These are phyloP conservation scores for Trichoderma citrinoviride DNA, from an alignment of 2,329 filamentous ascomycete genomes.

Conservation along the genomic window DNA sequence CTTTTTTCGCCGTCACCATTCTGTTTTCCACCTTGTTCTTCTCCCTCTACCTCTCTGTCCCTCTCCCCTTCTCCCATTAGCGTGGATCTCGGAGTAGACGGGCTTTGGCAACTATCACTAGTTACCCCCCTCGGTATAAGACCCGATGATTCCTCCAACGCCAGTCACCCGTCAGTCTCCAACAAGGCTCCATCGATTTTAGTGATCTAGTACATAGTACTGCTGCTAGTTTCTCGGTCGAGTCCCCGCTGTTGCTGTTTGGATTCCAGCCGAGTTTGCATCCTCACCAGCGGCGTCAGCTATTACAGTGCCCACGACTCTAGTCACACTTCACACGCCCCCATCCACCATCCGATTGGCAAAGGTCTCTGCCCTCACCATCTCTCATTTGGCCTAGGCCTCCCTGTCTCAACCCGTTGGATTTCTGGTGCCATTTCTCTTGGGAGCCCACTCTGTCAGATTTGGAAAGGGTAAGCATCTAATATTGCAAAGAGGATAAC, in stretches of 20 bases:
- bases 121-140: slow-evolving; percentile 22
- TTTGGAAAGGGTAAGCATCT: slow-evolving; percentile 13
- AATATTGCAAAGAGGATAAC: not conserved
- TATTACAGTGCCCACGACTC: not conserved
- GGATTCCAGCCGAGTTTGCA: slow-evolving; percentile 11
- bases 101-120: slow-evolving; percentile 12
- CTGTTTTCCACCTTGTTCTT: not conserved
- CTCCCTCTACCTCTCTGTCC: not conserved
- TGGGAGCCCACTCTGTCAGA: slow-evolving; percentile 12
- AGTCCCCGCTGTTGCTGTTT: slow-evolving; percentile 1
- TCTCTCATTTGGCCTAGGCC: slow-evolving; percentile 4
- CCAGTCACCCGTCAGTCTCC: slow-evolving; percentile 17
- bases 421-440: not conserved
- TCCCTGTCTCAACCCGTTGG: not conserved
- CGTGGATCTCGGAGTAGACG: slow-evolving; percentile 12
- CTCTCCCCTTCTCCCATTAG: slow-evolving; percentile 5
- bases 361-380: slow-evolving; percentile 3
- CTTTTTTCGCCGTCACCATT: not conserved
- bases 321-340: not conserved
- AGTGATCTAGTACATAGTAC: not conserved
- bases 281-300: not conserved
- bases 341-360: slow-evolving; percentile 1
- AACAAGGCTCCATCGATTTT: slow-evolving; percentile 17
- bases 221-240: slow-evolving; percentile 5
- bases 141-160: slow-evolving; percentile 21